Evolutionary conservation across 2,329 filamentous ascomycete genomes (phyloP).

Genomic region (Phialophora macrospora): DNA sequence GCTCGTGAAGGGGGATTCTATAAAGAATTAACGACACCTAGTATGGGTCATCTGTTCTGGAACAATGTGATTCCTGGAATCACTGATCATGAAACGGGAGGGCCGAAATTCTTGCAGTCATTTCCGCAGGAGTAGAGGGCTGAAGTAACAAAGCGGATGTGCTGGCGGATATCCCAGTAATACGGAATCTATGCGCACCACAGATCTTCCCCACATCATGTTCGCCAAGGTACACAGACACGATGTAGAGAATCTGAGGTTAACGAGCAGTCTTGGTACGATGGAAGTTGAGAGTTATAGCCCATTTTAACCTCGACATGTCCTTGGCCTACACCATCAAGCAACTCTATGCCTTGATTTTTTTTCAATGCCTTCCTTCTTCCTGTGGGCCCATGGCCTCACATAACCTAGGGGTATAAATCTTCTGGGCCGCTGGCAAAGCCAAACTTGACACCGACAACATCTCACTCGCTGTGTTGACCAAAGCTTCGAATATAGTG

Average conservation of each 20-base stretch:
- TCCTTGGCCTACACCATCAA: neutral
- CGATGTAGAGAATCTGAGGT: neutral
- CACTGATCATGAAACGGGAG: slow-evolving; percentile 30
- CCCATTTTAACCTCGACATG: neutral
- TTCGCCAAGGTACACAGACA: neutral
- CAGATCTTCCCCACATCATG: neutral
- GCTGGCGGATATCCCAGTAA: neutral
- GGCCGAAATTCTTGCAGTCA: slow-evolving; percentile 22
- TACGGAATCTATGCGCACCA: neutral
- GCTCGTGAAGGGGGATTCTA: slow-evolving; percentile 18
- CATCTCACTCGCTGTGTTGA: neutral
- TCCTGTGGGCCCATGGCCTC: neutral
- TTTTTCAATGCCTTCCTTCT: no score
- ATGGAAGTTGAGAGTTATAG: neutral
- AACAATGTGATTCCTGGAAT: slow-evolving; percentile 31
- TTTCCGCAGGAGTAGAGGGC: slow-evolving; percentile 17
- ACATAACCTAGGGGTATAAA: no score
- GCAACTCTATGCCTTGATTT: no score
- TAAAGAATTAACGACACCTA: slow-evolving; percentile 23
- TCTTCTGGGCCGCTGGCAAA: neutral
- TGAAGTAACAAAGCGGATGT: neutral
- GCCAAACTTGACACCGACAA: neutral
- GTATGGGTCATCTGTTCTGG: slow-evolving; percentile 32
- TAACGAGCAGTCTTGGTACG: neutral
- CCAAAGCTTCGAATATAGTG: neutral